Evolutionary conservation across 129 eudicot species (phyloP).

Genomic region (Flaveria linearis): DNA sequence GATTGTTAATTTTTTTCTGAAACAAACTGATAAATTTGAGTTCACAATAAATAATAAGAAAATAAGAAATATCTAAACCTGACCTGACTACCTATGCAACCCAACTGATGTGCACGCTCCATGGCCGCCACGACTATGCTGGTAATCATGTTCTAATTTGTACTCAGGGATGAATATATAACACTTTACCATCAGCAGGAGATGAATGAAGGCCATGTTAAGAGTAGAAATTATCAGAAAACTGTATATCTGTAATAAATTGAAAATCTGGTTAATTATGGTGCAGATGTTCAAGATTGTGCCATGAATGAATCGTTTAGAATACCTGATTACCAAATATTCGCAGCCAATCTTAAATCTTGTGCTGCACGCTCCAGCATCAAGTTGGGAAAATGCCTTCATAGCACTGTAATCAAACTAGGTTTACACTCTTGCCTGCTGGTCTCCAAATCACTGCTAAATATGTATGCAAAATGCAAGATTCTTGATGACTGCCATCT

Average conservation of each 20-base stretch:
- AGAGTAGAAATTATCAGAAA: background rate
- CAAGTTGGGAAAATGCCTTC: conserved; percentile 59
- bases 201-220: background rate
- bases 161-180: too few relatives aligned
- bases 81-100: too few relatives aligned
- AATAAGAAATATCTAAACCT: too few relatives aligned
- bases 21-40: too few relatives aligned
- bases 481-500: conserved; percentile 52
- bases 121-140: too few relatives aligned
- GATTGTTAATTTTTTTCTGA: too few relatives aligned
- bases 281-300: conserved; percentile 12
- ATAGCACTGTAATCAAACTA: conserved; percentile 49
- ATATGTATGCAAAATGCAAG: conserved; percentile 83
- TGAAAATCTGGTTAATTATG: conserved; percentile 2
- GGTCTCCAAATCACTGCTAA: conserved; percentile 72
- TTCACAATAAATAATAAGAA: too few relatives aligned
- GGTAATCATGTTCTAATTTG: too few relatives aligned
- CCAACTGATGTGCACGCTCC: too few relatives aligned
- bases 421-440: conserved; percentile 63
- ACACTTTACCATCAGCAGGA: too few relatives aligned
- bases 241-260: background rate
- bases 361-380: conserved; percentile 55
- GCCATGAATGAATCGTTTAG: conserved; percentile 22
- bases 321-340: conserved; percentile 42
- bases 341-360: conserved; percentile 55